Evolutionary conservation across 2,329 filamentous ascomycete genomes (phyloP), one percentile per base, ranked within the genome.

Genomic region (Neocucurbitaria cava): DNA sequence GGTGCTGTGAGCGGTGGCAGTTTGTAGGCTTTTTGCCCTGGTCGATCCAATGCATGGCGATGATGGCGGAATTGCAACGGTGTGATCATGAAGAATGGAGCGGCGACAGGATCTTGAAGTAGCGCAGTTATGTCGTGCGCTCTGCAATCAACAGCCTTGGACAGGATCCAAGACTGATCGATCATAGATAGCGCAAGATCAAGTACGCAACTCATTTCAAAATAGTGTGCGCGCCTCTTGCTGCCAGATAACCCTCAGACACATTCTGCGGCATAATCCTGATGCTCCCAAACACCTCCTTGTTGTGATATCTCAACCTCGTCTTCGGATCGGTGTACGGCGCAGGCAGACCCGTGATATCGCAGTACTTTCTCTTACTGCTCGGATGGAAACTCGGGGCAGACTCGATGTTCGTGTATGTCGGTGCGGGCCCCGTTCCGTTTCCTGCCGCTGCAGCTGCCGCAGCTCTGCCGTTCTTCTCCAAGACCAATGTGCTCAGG

Each of bases 291-390:
- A 97, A 99, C 5, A 98, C 86, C 80, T 99, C 95, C 75, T 86
- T 90, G 76, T 99, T 89, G 76, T 96, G 91, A 77, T 99, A 99
- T 58, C 94, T 84, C 76, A 99, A 78, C 61, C 94, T 85, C 35
- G 93, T 96, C 84, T 99, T 99, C 2, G 95, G 96, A 73, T 99
- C 95, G 28, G 91, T 87, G 74, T 99, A 99, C 5, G 90, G 89
- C 26, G 92, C 91, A n/a, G 91, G 87, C 61, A 99, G 79, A 1
- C 95, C 96, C 1, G 95, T 99, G 67, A 99, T 85, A 76, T 99
- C 96, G 80, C 95, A 99, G 77, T 98, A 99, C 69, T 89, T 90
- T 77, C 89, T 92, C 71, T 91, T 86, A 64, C 92, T 89, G 46
- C 89, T 89, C 6, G 86, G 84, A 69, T 86, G 85, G 67, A 98